These are phyloP conservation scores for Aspergillus sp. DNA, from an alignment of 2,329 filamentous ascomycete genomes.

Conservation along the genomic window DNA sequence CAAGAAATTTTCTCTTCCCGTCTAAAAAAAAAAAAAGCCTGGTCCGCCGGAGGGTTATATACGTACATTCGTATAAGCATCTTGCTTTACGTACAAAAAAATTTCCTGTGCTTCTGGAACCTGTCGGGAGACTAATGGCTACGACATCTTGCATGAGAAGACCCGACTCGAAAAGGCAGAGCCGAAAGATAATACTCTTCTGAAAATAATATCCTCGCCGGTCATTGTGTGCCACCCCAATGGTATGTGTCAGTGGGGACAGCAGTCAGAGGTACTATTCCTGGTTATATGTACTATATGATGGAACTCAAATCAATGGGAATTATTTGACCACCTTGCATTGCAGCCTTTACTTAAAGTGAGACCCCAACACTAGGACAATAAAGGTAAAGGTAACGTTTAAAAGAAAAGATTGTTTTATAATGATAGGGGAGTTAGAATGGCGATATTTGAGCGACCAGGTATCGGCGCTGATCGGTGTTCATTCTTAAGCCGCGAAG, in stretches of 20 bases:
- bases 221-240: background rate
- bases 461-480: background rate
- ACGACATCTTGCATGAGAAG: background rate
- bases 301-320: conserved; percentile 1
- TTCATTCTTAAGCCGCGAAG: background rate
- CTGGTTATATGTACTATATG: conserved; percentile 1
- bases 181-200: background rate
- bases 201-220: background rate
- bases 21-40: conserved; percentile 47
- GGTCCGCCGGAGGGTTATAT: background rate
- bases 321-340: background rate
- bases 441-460: background rate
- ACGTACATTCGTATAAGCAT: background rate
- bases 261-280: background rate
- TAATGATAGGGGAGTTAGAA: background rate
- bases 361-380: background rate
- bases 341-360: background rate
- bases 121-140: background rate
- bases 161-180: background rate
- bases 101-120: background rate
- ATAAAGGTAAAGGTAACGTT: background rate
- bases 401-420: background rate
- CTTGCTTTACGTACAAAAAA: background rate
- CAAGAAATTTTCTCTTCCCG: conserved; percentile 82
- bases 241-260: background rate